phyloP scores from a whole-genome alignment of 768 basidiomycete genomes.

The Megacollybia marginata region DNA sequence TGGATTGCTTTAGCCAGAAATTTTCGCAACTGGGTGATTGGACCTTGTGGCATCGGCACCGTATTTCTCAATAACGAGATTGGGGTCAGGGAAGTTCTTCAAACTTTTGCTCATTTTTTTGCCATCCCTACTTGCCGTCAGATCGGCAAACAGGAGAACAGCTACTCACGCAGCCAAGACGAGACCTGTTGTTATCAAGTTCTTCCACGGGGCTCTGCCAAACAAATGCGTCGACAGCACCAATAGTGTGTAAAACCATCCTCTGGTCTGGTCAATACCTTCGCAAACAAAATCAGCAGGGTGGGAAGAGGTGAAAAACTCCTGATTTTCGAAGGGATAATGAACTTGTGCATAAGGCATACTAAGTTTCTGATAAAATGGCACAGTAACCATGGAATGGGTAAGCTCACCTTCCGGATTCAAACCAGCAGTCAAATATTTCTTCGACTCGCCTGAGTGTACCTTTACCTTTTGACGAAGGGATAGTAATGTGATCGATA shows the following conservation, averaged over 20 bases:
- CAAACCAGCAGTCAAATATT: slow-evolving; percentile 99
- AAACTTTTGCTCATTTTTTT: slow-evolving; percentile 99
- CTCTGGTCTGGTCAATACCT: slow-evolving; percentile 97
- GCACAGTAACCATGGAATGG: neutral
- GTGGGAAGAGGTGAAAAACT: slow-evolving; percentile 75
- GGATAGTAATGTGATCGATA: slow-evolving; percentile 95
- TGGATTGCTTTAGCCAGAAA: neutral
- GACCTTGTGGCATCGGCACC: slow-evolving; percentile 94
- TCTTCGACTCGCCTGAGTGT: slow-evolving; percentile 85
- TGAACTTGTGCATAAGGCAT: slow-evolving; percentile 99
- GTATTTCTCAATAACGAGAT: slow-evolving; percentile 79
- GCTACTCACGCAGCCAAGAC: slow-evolving; percentile 82
- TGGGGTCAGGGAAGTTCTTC: slow-evolving; percentile 96
- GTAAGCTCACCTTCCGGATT: slow-evolving; percentile 81
- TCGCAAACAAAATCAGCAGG: slow-evolving; percentile 97
- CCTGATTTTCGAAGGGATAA: slow-evolving; percentile 97
- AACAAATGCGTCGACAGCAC: slow-evolving; percentile 96
- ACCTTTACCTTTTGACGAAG: slow-evolving; percentile 85
- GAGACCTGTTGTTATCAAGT: slow-evolving; percentile 91
- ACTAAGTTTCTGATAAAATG: slow-evolving; percentile 31
- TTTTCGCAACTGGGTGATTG: neutral
- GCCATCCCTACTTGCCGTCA: slow-evolving; percentile 57
- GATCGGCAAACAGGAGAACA: neutral
- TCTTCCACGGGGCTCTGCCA: slow-evolving; percentile 93
- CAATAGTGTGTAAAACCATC: slow-evolving; percentile 98